Base-by-base conservation (phyloP, 306 rosid genomes). In the Casuarina glauca region DNA sequence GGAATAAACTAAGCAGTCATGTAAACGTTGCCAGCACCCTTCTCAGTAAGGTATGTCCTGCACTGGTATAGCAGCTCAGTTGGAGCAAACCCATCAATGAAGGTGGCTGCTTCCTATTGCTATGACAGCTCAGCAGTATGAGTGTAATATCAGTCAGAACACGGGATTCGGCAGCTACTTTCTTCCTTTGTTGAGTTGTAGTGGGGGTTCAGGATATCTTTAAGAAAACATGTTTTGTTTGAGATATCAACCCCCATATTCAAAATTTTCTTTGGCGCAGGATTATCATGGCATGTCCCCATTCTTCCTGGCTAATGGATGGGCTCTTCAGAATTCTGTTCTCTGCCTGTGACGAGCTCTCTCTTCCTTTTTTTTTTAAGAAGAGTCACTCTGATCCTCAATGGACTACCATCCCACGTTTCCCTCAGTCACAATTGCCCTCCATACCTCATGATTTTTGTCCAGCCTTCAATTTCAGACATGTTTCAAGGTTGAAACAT, bases 241-340 rank as follows among this genome's bases (percentile, higher is more conserved):
- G 86, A 84, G 83, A 89, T 91, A 79, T 87, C 87, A 74, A 78
- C 87, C 97, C 91, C 99, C 97, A 85, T 89, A 86, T 91, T 93
- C 98, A 92, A 89, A 94, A 91, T 96, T 93, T 93, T 96, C 93
- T 93, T 93, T 96, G 98, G 85, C 92, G 99, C 99, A 96, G 98
- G 99, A 88, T 90, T 91, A 85, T 84, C 88, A 85, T 87, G 90
- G 98, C 98, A 91, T 85, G 84, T 86, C 93, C 98, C 90, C 89
- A 76, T 81, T 81, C 93, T 90, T 80, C 88, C 91, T 76, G 90
- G 94, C 91, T 87, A 89, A 90, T 83, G 96, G 94, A 87, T 89
- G 93, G 86, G 93, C 90, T 81, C 88, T 87, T 85, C 97, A 85
- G 96, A 89, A 91, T 78, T 84, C 81, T 64, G 72, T 88, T 77